Evolutionary conservation across 441 rosid genomes (phyloP).

Genomic region (Mallotus japonicus): DNA sequence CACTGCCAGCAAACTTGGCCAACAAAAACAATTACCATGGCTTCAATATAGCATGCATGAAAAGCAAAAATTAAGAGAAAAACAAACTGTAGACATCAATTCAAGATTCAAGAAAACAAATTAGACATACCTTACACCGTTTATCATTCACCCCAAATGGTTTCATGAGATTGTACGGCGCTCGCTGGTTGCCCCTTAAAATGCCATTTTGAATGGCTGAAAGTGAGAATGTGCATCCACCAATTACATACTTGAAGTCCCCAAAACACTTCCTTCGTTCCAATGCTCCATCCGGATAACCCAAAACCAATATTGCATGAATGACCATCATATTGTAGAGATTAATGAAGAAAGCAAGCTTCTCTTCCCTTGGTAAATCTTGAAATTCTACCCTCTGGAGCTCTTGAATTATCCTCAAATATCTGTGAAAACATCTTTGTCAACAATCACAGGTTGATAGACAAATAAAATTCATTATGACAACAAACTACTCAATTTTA

Average conservation of each 20-base stretch:
- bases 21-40: too few species aligned
- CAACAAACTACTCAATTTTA: conserved; percentile 7
- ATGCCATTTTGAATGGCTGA: conserved; percentile 84
- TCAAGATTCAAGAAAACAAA: not conserved
- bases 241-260: conserved; percentile 77
- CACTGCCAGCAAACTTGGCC: not conserved
- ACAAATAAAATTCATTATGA: not conserved
- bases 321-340: conserved; percentile 87
- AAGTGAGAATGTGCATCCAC: conserved; percentile 71
- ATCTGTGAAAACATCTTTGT: conserved; percentile 38
- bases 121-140: conserved; percentile 52
- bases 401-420: conserved; percentile 69
- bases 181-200: conserved; percentile 73
- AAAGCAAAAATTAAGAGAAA: conserved; percentile 5
- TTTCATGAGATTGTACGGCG: conserved; percentile 72
- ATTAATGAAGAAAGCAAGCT: conserved; percentile 76
- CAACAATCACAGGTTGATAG: not conserved
- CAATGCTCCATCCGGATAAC: conserved; percentile 64
- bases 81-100: not conserved
- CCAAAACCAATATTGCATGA: conserved; percentile 71
- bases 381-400: conserved; percentile 73
- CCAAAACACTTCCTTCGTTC: conserved; percentile 72
- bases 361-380: conserved; percentile 68
- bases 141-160: conserved; percentile 68
- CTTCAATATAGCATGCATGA: not conserved